These are phyloP conservation scores for Rubus idaeus DNA, from an alignment of 306 rosid genomes.

Conservation along the genomic window DNA sequence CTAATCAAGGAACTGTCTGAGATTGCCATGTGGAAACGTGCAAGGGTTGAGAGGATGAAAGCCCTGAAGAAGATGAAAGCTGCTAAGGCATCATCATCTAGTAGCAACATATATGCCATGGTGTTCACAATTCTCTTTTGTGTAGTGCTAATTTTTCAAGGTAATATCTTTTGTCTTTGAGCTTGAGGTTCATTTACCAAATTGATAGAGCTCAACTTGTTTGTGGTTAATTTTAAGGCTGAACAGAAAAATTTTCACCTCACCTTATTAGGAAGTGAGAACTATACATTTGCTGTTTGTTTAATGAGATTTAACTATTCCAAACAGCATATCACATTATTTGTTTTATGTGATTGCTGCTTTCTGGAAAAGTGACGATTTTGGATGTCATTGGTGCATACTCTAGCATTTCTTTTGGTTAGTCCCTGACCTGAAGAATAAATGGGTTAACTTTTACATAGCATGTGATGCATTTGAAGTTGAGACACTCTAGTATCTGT, in stretches of 20 bases:
- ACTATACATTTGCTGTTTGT: neutral
- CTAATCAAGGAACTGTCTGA: slow-evolving; percentile 74
- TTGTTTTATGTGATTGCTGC: neutral
- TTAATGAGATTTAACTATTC: neutral
- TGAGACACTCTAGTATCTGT: too few species aligned
- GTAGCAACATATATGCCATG: slow-evolving; percentile 60
- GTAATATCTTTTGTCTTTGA: slow-evolving; percentile 38
- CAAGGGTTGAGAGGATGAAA: slow-evolving; percentile 75
- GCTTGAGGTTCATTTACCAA: neutral
- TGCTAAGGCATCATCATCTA: slow-evolving; percentile 49
- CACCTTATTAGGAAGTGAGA: neutral
- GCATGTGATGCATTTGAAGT: neutral
- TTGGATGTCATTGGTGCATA: neutral
- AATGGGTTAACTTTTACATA: neutral
- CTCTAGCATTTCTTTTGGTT: neutral
- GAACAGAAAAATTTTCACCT: neutral
- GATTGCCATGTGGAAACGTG: slow-evolving; percentile 80
- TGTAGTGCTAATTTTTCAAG: slow-evolving; percentile 74
- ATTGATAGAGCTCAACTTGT: neutral
- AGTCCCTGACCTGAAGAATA: neutral
- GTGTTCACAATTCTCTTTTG: slow-evolving; percentile 76
- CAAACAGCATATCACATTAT: neutral
- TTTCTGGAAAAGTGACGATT: neutral
- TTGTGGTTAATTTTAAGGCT: neutral
- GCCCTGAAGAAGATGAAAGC: slow-evolving; percentile 78